A percentile compares a stretch with the other conserved stretches of the same genome.
These are phyloP conservation scores for Cajanus cajan DNA, from an alignment of 306 rosid genomes.

Conservation along the genomic window DNA sequence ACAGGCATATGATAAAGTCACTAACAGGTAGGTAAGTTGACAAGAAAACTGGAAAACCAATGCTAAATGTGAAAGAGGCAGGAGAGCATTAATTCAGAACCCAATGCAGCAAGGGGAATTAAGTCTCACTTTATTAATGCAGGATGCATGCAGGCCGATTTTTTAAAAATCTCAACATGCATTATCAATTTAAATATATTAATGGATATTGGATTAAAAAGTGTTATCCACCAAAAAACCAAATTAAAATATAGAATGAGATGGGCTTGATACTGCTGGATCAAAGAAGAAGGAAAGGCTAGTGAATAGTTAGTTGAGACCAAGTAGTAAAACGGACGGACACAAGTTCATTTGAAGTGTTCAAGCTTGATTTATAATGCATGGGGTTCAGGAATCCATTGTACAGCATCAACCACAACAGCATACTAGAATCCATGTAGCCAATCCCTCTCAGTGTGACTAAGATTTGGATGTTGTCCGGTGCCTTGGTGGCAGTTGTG, in stretches of 20 bases:
- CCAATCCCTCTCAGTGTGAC: constrained; percentile 7
- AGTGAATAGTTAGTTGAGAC: neutral
- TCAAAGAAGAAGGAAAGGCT: neutral
- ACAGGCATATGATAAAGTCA: constrained; percentile 1
- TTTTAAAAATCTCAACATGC: neutral
- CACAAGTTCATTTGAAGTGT: neutral
- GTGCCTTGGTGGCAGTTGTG: neutral
- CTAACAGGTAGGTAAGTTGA: neutral
- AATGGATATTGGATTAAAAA: neutral
- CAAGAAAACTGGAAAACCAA: neutral
- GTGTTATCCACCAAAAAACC: neutral
- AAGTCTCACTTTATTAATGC: neutral
- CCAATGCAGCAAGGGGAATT: neutral
- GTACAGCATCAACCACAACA: neutral
- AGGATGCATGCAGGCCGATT: neutral
- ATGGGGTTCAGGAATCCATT: constrained; percentile 12
- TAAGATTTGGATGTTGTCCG: neutral
- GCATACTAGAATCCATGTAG: neutral
- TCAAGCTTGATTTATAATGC: neutral
- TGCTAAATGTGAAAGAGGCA: neutral
- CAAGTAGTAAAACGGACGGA: neutral
- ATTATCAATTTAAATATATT: neutral
- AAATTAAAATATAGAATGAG: constrained; percentile 1
- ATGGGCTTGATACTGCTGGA: neutral
- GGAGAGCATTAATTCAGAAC: neutral